Conservation (phyloP, 805 yeast genomes). For the Candida nonsorbophila region DNA sequence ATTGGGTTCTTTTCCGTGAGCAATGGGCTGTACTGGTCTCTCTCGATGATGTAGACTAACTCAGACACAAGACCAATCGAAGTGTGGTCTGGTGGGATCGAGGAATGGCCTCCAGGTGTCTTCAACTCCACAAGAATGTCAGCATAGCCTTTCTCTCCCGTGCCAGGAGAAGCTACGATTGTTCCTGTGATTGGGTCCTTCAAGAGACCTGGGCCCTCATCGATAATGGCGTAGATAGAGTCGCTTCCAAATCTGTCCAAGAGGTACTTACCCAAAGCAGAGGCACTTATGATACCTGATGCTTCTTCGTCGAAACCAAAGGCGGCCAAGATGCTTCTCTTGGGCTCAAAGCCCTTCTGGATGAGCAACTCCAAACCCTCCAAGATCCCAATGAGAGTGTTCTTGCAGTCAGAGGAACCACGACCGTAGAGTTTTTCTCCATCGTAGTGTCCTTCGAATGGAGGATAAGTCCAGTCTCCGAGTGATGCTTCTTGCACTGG, state of each 20-base stretch:
- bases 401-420: slow-evolving; percentile 75
- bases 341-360: slow-evolving; percentile 48
- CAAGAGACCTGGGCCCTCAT: slow-evolving; percentile 51
- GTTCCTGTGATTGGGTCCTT: slow-evolving; percentile 42
- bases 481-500: slow-evolving; percentile 61
- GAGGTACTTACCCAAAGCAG: slow-evolving; percentile 40
- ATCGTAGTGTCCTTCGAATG: slow-evolving; percentile 57
- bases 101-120: slow-evolving; percentile 77
- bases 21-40: slow-evolving; percentile 44
- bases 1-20: slow-evolving; percentile 56
- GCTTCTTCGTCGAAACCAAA: slow-evolving; percentile 82
- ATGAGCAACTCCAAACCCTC: slow-evolving; percentile 60
- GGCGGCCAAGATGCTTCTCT: slow-evolving; percentile 57
- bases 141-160: slow-evolving; percentile 47
- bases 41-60: slow-evolving; percentile 51
- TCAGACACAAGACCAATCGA: slow-evolving; percentile 70
- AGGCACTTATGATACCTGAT: slow-evolving; percentile 61
- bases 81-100: slow-evolving; percentile 78
- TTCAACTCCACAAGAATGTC: slow-evolving; percentile 40
- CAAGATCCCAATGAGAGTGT: slow-evolving; percentile 56
- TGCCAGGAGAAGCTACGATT: slow-evolving; percentile 44
- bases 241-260: slow-evolving; percentile 54
- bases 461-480: slow-evolving; percentile 59
- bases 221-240: slow-evolving; percentile 59
- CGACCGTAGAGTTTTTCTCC: slow-evolving; percentile 69